Conservation (phyloP, 306 rosid species). For the Arachis hypogaea region DNA sequence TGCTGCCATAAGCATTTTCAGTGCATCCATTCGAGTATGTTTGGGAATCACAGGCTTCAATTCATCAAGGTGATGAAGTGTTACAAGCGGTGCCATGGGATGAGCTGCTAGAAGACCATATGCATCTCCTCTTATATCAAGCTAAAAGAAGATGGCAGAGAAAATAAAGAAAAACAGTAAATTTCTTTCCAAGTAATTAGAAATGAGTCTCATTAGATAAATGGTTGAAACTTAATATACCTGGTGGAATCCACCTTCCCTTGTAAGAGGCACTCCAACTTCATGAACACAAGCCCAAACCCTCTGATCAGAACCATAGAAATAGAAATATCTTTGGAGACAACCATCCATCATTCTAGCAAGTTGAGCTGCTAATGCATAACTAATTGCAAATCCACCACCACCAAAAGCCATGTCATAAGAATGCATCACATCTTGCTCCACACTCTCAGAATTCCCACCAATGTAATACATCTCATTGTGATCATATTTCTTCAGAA, state of each 20-base stretch:
- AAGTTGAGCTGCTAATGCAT: conserved; percentile 75
- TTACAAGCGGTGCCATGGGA: conserved; percentile 79
- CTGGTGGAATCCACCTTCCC: conserved; percentile 89
- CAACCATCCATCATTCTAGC: conserved; percentile 71
- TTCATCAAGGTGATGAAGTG: conserved; percentile 85
- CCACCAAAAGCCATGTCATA: conserved; percentile 97
- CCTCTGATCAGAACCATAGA: conserved; percentile 97
- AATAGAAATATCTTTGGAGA: conserved; percentile 64
- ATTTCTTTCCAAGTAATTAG: background rate
- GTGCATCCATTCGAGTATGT: conserved; percentile 52
- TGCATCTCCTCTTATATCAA: conserved; percentile 75
- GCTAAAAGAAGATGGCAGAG: conserved; percentile 49
- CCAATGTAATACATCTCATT: conserved; percentile 74
- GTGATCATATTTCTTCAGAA: conserved; percentile 74
- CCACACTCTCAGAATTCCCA: conserved; percentile 92
- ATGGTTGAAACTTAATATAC: conserved; percentile 45
- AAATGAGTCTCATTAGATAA: background rate
- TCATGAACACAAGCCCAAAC: conserved; percentile 85
- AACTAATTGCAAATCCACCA: conserved; percentile 87
- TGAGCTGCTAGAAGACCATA: conserved; percentile 89
- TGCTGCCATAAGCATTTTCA: conserved; percentile 57
- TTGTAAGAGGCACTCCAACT: conserved; percentile 79
- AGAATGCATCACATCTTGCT: conserved; percentile 76
- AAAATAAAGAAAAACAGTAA: background rate
- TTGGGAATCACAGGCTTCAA: conserved; percentile 65